Conservation (phyloP, 169 alveolate species). For the Cryptosporidium felis region DNA sequence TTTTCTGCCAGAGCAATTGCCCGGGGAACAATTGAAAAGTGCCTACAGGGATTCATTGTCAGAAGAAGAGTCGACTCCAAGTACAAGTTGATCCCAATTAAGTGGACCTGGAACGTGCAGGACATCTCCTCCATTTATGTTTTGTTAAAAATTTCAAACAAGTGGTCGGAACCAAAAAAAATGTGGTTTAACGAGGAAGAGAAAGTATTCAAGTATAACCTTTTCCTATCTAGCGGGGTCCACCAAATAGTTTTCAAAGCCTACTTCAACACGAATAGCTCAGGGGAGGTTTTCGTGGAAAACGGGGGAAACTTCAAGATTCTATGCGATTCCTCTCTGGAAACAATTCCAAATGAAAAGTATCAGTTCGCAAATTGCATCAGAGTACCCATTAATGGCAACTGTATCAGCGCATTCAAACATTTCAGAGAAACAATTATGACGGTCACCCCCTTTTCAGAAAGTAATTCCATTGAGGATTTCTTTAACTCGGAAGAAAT, state of each 20-base stretch:
- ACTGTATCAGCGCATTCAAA: constrained; percentile 30
- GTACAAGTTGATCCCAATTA: constrained; percentile 22
- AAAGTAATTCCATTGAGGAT: background rate
- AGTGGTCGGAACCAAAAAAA: constrained; percentile 53
- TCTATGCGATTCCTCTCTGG: constrained; percentile 43
- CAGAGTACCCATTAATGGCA: background rate
- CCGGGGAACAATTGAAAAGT: constrained; percentile 12
- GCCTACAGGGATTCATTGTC: background rate
- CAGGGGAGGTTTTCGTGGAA: too few relatives aligned
- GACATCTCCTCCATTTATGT: constrained; percentile 2
- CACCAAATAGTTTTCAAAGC: constrained; percentile 47
- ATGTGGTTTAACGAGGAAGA: constrained; percentile 36
- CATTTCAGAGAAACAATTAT: constrained; percentile 10
- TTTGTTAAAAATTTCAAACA: background rate
- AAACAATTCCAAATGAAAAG: constrained; percentile 14
- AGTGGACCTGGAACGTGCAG: constrained; percentile 48
- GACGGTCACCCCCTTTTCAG: background rate
- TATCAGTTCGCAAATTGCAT: constrained; percentile 35
- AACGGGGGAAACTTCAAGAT: background rate
- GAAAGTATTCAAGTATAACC: background rate
- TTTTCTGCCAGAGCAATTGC: constrained; percentile 64
- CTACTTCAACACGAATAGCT: background rate
- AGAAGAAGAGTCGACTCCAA: constrained; percentile 19
- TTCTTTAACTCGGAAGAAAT: background rate
- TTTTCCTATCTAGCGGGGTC: constrained; percentile 28